These are phyloP conservation scores for Saccharomycopsis sp. DNA, from an alignment of 805 yeast genomes.

Conservation along the genomic window DNA sequence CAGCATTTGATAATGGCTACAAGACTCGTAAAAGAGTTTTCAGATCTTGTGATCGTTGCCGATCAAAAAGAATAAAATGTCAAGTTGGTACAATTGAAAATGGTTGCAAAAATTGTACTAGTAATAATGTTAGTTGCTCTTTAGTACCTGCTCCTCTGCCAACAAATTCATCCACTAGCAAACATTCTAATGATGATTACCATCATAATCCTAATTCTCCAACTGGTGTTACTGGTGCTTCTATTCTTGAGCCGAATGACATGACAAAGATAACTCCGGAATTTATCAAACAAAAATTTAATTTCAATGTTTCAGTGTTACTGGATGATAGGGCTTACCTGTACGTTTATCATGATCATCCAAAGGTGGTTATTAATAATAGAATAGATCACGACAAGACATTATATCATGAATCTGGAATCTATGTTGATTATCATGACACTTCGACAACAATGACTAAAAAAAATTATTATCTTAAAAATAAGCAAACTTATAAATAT, in stretches of 20 bases:
- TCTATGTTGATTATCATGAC: conserved; percentile 1
- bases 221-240: not conserved
- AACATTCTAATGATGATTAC: not conserved
- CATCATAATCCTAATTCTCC: not conserved
- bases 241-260: not conserved
- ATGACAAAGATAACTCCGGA: not conserved
- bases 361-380: not conserved
- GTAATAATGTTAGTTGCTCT: not conserved
- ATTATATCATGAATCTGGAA: not conserved
- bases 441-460: too few species aligned
- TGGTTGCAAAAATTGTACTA: not conserved
- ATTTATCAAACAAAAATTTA: not conserved
- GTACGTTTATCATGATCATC: not conserved
- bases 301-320: not conserved
- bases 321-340: not conserved
- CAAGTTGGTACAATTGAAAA: conserved; percentile 35
- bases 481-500: not conserved
- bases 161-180: too few species aligned
- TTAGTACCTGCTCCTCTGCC: too few species aligned
- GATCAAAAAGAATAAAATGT: conserved; percentile 73
- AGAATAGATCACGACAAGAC: not conserved
- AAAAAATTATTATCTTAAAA: not conserved
- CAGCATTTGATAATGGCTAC: not conserved
- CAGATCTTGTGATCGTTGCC: conserved; percentile 87
- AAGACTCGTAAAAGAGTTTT: conserved; percentile 48